Base-by-base conservation (phyloP, 176 grass and related monocot genomes). In the Poa pratensis region DNA sequence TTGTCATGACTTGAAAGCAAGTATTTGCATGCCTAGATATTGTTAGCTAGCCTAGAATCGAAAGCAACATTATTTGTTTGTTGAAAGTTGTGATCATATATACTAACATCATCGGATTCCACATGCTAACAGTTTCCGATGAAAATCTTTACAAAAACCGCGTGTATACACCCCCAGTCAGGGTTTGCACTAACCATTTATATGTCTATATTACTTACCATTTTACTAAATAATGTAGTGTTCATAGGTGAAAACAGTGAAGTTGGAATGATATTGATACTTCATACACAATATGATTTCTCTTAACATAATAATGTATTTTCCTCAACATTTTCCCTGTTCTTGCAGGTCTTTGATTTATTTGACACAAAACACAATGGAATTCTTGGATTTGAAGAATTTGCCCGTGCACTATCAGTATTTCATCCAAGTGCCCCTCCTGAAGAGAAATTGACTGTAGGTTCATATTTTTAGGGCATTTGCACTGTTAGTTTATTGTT, bases 331-430 rank as follows among this genome's bases (percentile, higher is more conserved):
- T 51, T 84, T 50, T 39, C 14, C 57, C 0, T 82, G 1, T 48
- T 42, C 51, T 85, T 94, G 14, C 90, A 98, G 96, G 93, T 98
- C 49, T 98, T 98, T 86, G 96, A 98, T 87, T 96, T 98, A 50
- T 96, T 98, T 73, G 96, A 98, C 80, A 95, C 93, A 72, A 98
- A 95, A 78, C 96, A 95, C 81, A 98, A 95, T 71, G 93, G 93
- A 73, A 94, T 98, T 85, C 81, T 98, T 72, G 91, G 93, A 83
- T 98, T 96, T 69, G 96, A 98, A 63, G 96, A 98, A 79, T 98
- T 98, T 82, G 96, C 96, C 43, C 89, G 91, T 51, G 96, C 96
- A 2, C 86, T 96, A 37, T 96, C 96, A 40, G 96, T 96, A 88
- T 98, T 98, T 89, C 96, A 98, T 89, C 96, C 96, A 78, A 95